Conservation (phyloP, 768 basidiomycete species). For the Tulasnella sp. region DNA sequence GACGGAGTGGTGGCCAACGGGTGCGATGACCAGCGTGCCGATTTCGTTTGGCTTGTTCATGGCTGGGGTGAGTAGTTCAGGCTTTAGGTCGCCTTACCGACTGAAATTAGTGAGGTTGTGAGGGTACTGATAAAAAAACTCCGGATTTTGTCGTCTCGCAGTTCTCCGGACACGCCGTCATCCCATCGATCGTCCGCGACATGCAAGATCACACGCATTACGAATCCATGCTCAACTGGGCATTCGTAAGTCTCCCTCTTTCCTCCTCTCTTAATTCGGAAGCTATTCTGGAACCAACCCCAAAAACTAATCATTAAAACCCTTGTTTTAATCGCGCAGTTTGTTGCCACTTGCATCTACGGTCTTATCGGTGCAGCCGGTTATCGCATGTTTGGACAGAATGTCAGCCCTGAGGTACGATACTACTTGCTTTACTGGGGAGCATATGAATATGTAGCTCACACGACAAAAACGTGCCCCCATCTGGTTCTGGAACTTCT, state of each 20-base stretch:
- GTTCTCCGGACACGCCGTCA: conserved; percentile 91
- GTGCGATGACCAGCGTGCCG: conserved; percentile 57
- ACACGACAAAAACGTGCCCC: not conserved
- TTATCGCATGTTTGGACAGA: conserved; percentile 87
- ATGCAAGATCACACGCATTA: conserved; percentile 85
- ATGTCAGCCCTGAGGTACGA: conserved; percentile 77
- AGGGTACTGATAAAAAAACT: too few relatives aligned
- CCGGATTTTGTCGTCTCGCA: conserved; percentile 42
- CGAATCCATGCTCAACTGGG: conserved; percentile 78
- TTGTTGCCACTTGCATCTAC: conserved; percentile 62
- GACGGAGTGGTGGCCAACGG: conserved; percentile 61
- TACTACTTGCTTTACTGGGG: not conserved
- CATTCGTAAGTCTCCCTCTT: conserved; percentile 63
- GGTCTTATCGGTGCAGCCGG: conserved; percentile 74
- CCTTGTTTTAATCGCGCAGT: conserved; percentile 44
- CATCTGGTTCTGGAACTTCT: too few relatives aligned
- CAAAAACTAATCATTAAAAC: too few relatives aligned
- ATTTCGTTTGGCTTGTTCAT: conserved; percentile 89
- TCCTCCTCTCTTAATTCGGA: not conserved
- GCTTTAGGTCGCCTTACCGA: too few relatives aligned
- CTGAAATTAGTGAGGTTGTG: too few relatives aligned
- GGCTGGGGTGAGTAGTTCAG: conserved; percentile 68
- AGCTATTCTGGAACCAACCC: conserved; percentile 3
- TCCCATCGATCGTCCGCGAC: conserved; percentile 87
- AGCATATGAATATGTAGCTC: not conserved